A percentile compares a stretch with the other conserved stretches of the same genome.
These are phyloP conservation scores for Cornus florida DNA, from an alignment of 148 eudicot species.

Conservation along the genomic window DNA sequence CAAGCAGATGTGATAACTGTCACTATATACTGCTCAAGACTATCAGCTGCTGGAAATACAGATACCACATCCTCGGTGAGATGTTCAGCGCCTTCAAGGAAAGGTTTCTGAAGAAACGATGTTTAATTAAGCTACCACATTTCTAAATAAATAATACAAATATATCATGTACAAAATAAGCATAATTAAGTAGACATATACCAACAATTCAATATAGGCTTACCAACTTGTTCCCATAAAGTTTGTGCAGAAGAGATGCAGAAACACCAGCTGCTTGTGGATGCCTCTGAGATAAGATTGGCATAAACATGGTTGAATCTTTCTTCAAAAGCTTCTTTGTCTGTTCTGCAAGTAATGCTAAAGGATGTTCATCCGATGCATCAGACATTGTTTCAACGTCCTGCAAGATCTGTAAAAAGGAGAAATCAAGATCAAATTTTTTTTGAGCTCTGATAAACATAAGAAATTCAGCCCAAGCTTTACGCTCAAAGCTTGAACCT, in stretches of 20 bases:
- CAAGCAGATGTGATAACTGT: constrained; percentile 62
- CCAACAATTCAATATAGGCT: constrained; percentile 19
- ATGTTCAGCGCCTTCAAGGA: constrained; percentile 81
- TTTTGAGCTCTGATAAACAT: background rate
- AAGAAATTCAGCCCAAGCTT: background rate
- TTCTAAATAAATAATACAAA: constrained; percentile 8
- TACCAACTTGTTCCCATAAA: constrained; percentile 92
- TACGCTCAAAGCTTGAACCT: background rate
- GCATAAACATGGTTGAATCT: constrained; percentile 68
- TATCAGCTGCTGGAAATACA: constrained; percentile 96
- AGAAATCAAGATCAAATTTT: constrained; percentile 1
- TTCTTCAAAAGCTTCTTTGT: constrained; percentile 68
- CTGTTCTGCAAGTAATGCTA: constrained; percentile 88
- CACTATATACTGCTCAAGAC: constrained; percentile 75
- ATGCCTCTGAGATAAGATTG: constrained; percentile 80
- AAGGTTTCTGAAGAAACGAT: constrained; percentile 79
- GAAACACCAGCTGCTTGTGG: constrained; percentile 74
- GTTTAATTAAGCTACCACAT: constrained; percentile 18
- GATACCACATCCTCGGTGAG: constrained; percentile 95
- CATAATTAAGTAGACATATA: background rate
- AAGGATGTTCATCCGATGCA: constrained; percentile 76
- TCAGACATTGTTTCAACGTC: constrained; percentile 72
- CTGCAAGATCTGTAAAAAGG: constrained; percentile 57
- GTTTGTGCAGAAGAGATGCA: constrained; percentile 88
- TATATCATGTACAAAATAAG: no score